Percentiles rank a stretch among this genome's conserved stretches.
Evolutionary conservation across 148 eudicot species (phyloP).

Genomic region (Amaranthus cruentus): DNA sequence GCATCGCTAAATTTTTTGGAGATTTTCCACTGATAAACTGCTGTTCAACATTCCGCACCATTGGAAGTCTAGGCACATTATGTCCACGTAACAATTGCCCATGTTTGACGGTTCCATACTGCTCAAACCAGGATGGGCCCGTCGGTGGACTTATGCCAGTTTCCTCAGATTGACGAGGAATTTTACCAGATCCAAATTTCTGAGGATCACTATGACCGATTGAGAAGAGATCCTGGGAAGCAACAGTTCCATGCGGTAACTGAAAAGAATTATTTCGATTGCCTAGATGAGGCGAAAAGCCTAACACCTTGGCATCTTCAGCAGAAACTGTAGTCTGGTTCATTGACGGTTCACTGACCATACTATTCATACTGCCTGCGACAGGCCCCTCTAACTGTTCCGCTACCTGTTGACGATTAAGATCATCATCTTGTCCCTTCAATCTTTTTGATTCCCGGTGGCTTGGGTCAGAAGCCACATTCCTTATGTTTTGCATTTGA

Average conservation of each 20-base stretch:
- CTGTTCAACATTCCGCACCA: constrained; percentile 40
- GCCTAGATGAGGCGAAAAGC: constrained; percentile 4
- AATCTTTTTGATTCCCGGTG: constrained; percentile 52
- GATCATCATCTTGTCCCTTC: constrained; percentile 39
- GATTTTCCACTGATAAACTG: constrained; percentile 2
- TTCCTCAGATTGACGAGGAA: constrained; percentile 38
- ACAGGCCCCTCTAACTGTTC: no score
- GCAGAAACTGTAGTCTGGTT: no score
- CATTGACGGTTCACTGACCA: no score
- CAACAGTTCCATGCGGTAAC: constrained; percentile 29
- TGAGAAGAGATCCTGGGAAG: constrained; percentile 39
- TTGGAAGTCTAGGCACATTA: constrained; percentile 32
- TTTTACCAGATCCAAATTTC: constrained; percentile 24
- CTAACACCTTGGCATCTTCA: no score
- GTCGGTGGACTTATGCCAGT: constrained; percentile 73
- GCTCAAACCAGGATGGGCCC: constrained; percentile 87
- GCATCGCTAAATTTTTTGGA: no score
- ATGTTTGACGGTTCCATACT: constrained; percentile 57
- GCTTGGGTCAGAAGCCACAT: constrained; percentile 44
- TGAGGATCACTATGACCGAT: constrained; percentile 41
- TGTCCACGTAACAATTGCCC: constrained; percentile 58
- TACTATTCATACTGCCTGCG: no score
- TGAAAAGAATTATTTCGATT: constrained; percentile 38
- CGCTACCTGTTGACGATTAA: constrained; percentile 18
- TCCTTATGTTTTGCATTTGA: constrained; percentile 53